Evolutionary conservation across 495 filamentous ascomycete genomes (phyloP).

Genomic region (Penicillium coffeae): DNA sequence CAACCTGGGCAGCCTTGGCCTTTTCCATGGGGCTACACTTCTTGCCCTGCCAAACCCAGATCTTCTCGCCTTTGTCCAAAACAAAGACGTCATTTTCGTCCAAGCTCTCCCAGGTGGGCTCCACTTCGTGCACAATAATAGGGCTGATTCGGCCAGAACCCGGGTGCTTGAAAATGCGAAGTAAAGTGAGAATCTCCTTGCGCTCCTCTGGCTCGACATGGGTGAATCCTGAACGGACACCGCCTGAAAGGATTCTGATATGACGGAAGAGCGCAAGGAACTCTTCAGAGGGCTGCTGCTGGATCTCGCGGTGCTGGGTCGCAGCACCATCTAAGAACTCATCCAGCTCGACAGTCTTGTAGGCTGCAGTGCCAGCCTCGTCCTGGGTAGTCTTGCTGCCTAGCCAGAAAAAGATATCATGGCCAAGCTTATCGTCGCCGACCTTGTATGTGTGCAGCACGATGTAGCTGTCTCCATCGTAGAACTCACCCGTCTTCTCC

Average conservation of each 20-base stretch:
- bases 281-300: conserved; percentile 51
- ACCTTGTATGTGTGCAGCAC: conserved; percentile 53
- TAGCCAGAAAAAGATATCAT: conserved; percentile 61
- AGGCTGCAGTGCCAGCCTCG: conserved; percentile 60
- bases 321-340: conserved; percentile 57
- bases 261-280: conserved; percentile 56
- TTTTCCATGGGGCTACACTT: conserved; percentile 63
- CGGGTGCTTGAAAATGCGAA: conserved; percentile 56
- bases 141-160: conserved; percentile 37
- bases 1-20: conserved; percentile 58
- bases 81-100: conserved; percentile 62
- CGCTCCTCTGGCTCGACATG: conserved; percentile 49
- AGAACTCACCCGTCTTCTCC: conserved; percentile 51
- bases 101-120: conserved; percentile 55
- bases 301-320: conserved; percentile 56
- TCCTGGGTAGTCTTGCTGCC: conserved; percentile 57
- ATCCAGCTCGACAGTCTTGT: conserved; percentile 64
- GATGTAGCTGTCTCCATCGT: conserved; percentile 62
- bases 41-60: conserved; percentile 63
- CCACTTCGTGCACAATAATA: conserved; percentile 57
- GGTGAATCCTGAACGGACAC: conserved; percentile 55
- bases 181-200: conserved; percentile 42
- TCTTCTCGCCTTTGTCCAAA: conserved; percentile 55
- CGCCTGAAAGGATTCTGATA: conserved; percentile 51
- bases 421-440: conserved; percentile 45